Conservation (phyloP, 495 filamentous ascomycete species). For the Glarea lozoyensis region DNA sequence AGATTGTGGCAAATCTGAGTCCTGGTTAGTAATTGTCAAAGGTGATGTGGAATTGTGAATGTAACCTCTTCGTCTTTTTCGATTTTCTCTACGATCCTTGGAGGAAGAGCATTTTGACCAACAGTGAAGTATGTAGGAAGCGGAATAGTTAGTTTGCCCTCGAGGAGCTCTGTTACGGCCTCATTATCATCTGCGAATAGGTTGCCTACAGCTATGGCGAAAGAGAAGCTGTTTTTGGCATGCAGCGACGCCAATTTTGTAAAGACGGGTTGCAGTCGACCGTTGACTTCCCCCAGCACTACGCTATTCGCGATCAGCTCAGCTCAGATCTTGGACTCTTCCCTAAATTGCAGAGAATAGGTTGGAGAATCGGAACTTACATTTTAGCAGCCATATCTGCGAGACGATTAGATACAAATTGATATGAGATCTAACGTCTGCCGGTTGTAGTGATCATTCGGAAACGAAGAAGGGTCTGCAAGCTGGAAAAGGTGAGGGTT, state of each 20-base stretch:
- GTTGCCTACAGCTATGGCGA: conserved; percentile 77
- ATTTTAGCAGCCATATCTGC: conserved; percentile 58
- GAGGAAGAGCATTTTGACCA: conserved; percentile 59
- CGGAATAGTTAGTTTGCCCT: conserved; percentile 60
- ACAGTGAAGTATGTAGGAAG: conserved; percentile 83
- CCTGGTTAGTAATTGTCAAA: conserved; percentile 1
- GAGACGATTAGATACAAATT: conserved; percentile 1
- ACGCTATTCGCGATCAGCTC: conserved; percentile 43
- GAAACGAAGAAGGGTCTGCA: too few relatives aligned
- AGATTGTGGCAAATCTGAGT: conserved; percentile 71
- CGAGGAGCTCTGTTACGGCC: conserved; percentile 54
- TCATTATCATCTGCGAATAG: conserved; percentile 60
- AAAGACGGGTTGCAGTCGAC: conserved; percentile 64
- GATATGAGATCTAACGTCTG: too few relatives aligned
- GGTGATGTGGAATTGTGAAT: not conserved
- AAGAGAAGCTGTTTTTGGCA: conserved; percentile 73
- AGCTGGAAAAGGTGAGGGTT: too few relatives aligned
- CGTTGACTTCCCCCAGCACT: conserved; percentile 71
- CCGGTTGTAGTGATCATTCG: too few relatives aligned
- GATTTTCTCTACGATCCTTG: conserved; percentile 58
- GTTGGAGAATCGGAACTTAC: conserved; percentile 33
- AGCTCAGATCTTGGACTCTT: not conserved
- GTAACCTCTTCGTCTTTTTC: conserved; percentile 56
- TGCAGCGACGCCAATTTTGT: conserved; percentile 70
- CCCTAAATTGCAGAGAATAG: not conserved